Evolutionary conservation across 495 filamentous ascomycete genomes (phyloP).

Genomic region (Ascodesmis nigricans): DNA sequence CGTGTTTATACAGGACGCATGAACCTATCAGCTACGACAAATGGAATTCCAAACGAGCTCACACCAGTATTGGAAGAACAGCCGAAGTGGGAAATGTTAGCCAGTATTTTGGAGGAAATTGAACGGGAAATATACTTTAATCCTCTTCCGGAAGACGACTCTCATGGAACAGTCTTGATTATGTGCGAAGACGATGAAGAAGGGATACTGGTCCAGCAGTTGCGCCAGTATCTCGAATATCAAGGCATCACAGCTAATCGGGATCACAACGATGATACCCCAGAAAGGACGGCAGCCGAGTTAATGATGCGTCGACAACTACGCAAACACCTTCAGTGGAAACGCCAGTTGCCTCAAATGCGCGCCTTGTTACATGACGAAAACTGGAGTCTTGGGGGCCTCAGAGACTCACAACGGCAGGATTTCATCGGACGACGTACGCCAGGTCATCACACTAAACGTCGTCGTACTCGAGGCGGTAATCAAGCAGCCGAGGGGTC

Average conservation of each 20-base stretch:
- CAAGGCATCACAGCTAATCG: too few relatives aligned
- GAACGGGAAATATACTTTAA: conserved; percentile 79
- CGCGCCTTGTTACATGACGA: conserved; percentile 49
- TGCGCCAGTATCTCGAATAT: too few relatives aligned
- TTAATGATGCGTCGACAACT: conserved; percentile 77
- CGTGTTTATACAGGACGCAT: conserved; percentile 66
- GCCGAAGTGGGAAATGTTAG: conserved; percentile 76
- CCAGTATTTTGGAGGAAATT: conserved; percentile 78
- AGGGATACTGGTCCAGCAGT: too few relatives aligned
- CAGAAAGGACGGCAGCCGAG: too few relatives aligned
- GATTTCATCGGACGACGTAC: too few relatives aligned
- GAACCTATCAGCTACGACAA: conserved; percentile 24
- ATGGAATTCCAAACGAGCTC: conserved; percentile 41
- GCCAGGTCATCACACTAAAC: conserved; percentile 67
- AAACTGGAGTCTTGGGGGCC: too few relatives aligned
- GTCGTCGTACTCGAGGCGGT: conserved; percentile 73
- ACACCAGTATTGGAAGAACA: conserved; percentile 79
- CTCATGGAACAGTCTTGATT: conserved; percentile 72
- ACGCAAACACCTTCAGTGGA: conserved; percentile 90
- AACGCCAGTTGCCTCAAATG: conserved; percentile 67
- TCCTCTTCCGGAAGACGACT: conserved; percentile 50
- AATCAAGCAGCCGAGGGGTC: conserved; percentile 33
- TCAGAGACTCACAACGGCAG: too few relatives aligned
- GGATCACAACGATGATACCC: too few relatives aligned
- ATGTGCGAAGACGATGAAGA: conserved; percentile 56